Base-by-base conservation (phyloP, 2,329 filamentous ascomycete species). In the Cadophora gregata region DNA sequence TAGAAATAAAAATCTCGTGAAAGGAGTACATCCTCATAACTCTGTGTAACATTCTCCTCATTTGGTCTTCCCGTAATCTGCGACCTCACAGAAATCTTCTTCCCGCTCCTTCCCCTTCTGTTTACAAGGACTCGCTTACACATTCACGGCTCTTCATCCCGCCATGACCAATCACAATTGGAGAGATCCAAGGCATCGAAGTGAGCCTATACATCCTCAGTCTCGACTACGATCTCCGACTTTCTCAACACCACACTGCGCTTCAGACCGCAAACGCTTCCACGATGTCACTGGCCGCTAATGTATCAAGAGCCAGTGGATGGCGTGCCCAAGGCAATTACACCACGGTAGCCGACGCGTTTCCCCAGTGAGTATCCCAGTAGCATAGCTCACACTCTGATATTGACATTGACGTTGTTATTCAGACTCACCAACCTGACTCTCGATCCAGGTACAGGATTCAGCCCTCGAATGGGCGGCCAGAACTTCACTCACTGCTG, bases 401-500 rank as follows among this genome's bases (percentile, higher is more conserved):
- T 3, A 10, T 42, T 45, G 7, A 50, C 16, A 16, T 12, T 27
- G 16, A 59, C 2, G 1, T 38, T 7, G 2, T 24, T 7, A 1
- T 16, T 12, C 1, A 59, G 36, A 7, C 14, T 59, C 9, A 29
- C 36, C 36, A 59, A 59, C 19, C 56, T 59, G 4, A 59, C 56
- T n/a, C 56, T 59, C 12, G 56, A 59, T 31, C 36, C 36, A 19
- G 56, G 56, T 21, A 27, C 56, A 8, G 36, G 56, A n/a, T 36
- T 36, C 21, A 14, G 47, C 36, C 56, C 56, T 51, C 60, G 60
- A 16, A 50, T 25, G 25, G 64, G 58, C 24, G 62, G 50, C 4
- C 48, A 25, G 14, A 67, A 69, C 36, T 19, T 48, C 50, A 67
- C 67, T 14, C 59, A 59, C 24, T 67, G 65, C 33, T 69, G 67